Percentiles rank a stretch among this genome's conserved stretches.
phyloP scores from a whole-genome alignment of 116 monocot genomes.

The Iris pallida region DNA sequence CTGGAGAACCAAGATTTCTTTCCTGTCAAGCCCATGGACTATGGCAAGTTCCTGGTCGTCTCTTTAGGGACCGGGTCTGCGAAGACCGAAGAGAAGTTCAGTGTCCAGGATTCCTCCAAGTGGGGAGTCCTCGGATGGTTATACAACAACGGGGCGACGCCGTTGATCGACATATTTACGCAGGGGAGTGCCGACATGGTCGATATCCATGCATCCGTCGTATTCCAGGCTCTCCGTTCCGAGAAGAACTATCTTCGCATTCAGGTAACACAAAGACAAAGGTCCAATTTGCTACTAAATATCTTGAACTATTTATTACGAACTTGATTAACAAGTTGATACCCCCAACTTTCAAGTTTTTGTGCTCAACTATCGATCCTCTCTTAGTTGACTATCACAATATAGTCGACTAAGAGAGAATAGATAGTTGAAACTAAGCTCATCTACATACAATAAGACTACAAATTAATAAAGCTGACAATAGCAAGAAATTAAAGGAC shows the following conservation, averaged over 20 bases:
- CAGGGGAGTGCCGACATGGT: slow-evolving; percentile 36
- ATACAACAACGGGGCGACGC: slow-evolving; percentile 15
- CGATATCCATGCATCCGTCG: slow-evolving; percentile 27
- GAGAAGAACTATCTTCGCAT: slow-evolving; percentile 36
- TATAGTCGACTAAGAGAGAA: no score
- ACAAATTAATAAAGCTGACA: no score
- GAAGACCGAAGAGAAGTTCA: neutral
- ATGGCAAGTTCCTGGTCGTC: slow-evolving; percentile 29
- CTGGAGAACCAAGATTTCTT: slow-evolving; percentile 22
- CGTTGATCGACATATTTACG: slow-evolving; percentile 26
- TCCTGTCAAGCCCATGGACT: slow-evolving; percentile 27
- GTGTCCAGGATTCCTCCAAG: slow-evolving; percentile 6
- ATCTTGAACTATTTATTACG: no score
- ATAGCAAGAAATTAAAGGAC: no score
- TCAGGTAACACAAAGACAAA: slow-evolving; percentile 14
- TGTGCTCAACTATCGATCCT: no score
- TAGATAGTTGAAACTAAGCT: no score
- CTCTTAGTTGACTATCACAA: no score
- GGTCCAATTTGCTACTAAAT: no score
- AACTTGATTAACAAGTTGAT: no score
- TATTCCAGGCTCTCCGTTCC: slow-evolving; percentile 27
- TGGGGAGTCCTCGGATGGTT: slow-evolving; percentile 35
- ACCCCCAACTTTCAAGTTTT: no score
- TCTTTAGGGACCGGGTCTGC: slow-evolving; percentile 28
- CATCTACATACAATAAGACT: no score